These are phyloP conservation scores for Cryptosporidium sp. DNA, from an alignment of 169 alveolate genomes.

Conservation along the genomic window DNA sequence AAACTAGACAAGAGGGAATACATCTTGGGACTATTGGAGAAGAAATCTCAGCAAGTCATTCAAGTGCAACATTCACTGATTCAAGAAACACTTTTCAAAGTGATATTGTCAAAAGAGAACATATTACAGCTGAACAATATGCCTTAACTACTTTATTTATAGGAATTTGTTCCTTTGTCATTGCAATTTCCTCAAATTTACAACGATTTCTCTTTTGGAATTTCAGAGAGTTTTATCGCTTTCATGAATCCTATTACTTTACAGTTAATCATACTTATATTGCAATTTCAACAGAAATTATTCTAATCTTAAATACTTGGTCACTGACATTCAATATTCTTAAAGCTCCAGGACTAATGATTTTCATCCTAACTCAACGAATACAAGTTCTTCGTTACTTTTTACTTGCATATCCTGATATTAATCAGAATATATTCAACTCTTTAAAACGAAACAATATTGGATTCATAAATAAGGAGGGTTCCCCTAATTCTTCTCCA, in stretches of 20 bases:
- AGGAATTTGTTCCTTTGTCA: conserved; percentile 57
- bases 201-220: conserved; percentile 67
- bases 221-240: conserved; percentile 61
- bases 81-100: conserved; percentile 68
- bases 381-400: conserved; percentile 62
- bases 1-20: conserved; percentile 27
- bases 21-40: conserved; percentile 59
- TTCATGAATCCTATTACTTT: conserved; percentile 60
- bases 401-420: conserved; percentile 68
- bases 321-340: conserved; percentile 46
- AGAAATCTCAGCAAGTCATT: conserved; percentile 52
- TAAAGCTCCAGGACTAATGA: conserved; percentile 57
- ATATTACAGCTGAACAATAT: conserved; percentile 63
- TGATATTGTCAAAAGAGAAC: conserved; percentile 60
- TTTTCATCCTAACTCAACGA: conserved; percentile 48
- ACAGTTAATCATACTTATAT: conserved; percentile 23
- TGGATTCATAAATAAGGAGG: neutral
- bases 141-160: conserved; percentile 47
- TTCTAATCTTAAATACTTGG: conserved; percentile 52
- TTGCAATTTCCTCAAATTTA: conserved; percentile 42
- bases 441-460: conserved; percentile 33
- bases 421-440: conserved; percentile 41
- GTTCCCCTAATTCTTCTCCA: conserved; percentile 18
- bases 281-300: conserved; percentile 64
- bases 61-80: conserved; percentile 31